phyloP scores from a whole-genome alignment of 2,329 filamentous ascomycete genomes.

The Ophiostoma ips region DNA sequence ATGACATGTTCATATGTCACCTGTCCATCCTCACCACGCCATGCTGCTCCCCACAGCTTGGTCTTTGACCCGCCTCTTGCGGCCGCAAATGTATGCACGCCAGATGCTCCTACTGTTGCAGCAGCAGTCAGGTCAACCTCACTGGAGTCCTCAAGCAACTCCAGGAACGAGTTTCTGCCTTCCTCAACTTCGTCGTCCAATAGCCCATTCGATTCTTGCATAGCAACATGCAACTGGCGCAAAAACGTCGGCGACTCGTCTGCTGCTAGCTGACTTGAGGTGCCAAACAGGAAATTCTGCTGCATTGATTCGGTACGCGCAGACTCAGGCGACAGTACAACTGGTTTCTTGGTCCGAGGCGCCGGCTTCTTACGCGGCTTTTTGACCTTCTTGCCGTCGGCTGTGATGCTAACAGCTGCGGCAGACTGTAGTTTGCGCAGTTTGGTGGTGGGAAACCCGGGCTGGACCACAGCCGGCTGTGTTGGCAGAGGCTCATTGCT shows the following conservation, averaged over 20 bases:
- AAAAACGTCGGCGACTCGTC: slow-evolving; percentile 58
- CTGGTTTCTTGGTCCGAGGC: slow-evolving; percentile 26
- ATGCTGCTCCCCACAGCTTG: slow-evolving; percentile 57
- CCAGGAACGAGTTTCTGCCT: slow-evolving; percentile 15
- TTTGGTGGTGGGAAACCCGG: slow-evolving; percentile 19
- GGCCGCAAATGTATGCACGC: neutral
- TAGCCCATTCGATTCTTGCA: slow-evolving; percentile 40
- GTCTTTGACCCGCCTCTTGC: neutral
- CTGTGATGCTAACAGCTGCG: slow-evolving; percentile 8
- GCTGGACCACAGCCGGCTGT: slow-evolving; percentile 2
- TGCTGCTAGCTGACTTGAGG: slow-evolving; percentile 65
- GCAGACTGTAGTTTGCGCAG: slow-evolving; percentile 17
- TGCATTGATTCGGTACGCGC: slow-evolving; percentile 50
- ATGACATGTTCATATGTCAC: slow-evolving; percentile 49
- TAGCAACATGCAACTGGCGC: slow-evolving; percentile 46
- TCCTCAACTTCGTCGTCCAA: slow-evolving; percentile 10
- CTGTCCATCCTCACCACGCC: slow-evolving; percentile 50
- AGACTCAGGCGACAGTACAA: slow-evolving; percentile 53
- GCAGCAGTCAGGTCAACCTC: slow-evolving; percentile 3
- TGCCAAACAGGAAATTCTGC: slow-evolving; percentile 74
- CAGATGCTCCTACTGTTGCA: neutral
- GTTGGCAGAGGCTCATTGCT: neutral
- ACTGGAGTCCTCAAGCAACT: neutral
- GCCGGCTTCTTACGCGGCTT: slow-evolving; percentile 1
- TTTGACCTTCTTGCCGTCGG: neutral